These are phyloP conservation scores for Gonapodya sp. DNA, from an alignment of 192 early-diverging fungal genomes.

Conservation along the genomic window DNA sequence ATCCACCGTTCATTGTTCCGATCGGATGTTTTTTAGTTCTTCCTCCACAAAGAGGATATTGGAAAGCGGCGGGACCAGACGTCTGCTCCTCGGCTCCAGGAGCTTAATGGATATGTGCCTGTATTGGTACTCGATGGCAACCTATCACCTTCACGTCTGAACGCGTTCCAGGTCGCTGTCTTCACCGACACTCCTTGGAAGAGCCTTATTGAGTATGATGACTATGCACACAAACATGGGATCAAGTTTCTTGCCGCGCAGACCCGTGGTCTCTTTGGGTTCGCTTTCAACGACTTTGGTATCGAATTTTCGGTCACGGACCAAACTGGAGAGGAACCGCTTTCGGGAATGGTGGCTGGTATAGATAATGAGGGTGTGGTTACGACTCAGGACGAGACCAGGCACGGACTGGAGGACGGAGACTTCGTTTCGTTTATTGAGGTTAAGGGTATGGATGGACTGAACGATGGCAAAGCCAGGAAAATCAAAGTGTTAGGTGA, in stretches of 20 bases:
- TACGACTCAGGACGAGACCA: constrained; percentile 89
- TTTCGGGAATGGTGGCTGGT: constrained; percentile 85
- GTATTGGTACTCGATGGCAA: constrained; percentile 72
- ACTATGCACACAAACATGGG: constrained; percentile 55
- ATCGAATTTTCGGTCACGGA: constrained; percentile 74
- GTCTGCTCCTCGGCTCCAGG: constrained; percentile 69
- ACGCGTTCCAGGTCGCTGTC: constrained; percentile 69
- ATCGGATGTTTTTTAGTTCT: constrained; percentile 58
- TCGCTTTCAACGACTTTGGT: constrained; percentile 94
- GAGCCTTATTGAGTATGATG: constrained; percentile 76
- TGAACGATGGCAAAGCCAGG: constrained; percentile 71
- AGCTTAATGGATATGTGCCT: constrained; percentile 96
- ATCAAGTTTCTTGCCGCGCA: constrained; percentile 86
- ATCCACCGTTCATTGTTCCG: not conserved
- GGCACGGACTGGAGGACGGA: constrained; percentile 97
- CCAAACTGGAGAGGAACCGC: constrained; percentile 83
- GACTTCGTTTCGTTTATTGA: constrained; percentile 91
- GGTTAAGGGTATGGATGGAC: constrained; percentile 81
- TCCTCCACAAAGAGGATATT: constrained; percentile 69
- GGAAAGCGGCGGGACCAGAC: constrained; percentile 76
- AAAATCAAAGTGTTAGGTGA: constrained; percentile 70
- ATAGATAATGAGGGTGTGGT: constrained; percentile 79
- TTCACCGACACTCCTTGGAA: constrained; percentile 68
- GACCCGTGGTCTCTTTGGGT: constrained; percentile 84
- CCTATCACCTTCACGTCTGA: constrained; percentile 49